Base-by-base conservation (phyloP, 2,329 filamentous ascomycete genomes). In the Byssochlamys sp. region DNA sequence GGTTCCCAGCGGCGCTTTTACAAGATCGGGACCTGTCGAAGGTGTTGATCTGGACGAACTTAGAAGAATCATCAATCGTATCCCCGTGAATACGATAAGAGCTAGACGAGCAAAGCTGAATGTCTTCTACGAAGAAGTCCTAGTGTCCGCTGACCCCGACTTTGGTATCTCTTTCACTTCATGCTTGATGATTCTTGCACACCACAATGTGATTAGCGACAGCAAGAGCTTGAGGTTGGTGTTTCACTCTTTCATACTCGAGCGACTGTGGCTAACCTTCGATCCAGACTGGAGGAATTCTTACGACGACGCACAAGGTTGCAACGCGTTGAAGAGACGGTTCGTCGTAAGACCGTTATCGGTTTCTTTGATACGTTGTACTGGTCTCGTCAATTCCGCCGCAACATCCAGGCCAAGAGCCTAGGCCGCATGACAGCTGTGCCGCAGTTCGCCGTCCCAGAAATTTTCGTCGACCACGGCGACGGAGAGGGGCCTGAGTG, bases 191-290 rank as follows among this genome's bases (percentile, higher is more conserved):
- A 95, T 95, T 60, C 80, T 99, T 58, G 92, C 95, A 33, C 94
- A 99, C 73, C 95, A 99, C 80, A 99, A 97, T 68, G 91, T 99
- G 68, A 99, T 99, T 71, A 96, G 87, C 64, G 94, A 99, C 73
- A 96, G 88, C 77, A 96, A 96, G 80, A 96, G 91, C 73, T 77
- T 99, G 68, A 87, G 83, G 86, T 89, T 77, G 69, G 77, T 73
- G 52, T 51, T 27, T n/a, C 64, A 50, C 25, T 45, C 49, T 2
- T 55, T 53, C 24, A 53, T 55, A 19, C 24, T 29, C 11, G 25
- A 53, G 11, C 19, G 3, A 53, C 56, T 54, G 55, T 67, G 73
- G 67, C 78, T 67, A 59, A 57, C 35, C 57, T 48, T 12, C 51
- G 33, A 48, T 55, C 26, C 45, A 90, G 90, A 60, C 82, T 99